Conservation (phyloP, 768 basidiomycete species). For the Punctularia strigosozonata region DNA sequence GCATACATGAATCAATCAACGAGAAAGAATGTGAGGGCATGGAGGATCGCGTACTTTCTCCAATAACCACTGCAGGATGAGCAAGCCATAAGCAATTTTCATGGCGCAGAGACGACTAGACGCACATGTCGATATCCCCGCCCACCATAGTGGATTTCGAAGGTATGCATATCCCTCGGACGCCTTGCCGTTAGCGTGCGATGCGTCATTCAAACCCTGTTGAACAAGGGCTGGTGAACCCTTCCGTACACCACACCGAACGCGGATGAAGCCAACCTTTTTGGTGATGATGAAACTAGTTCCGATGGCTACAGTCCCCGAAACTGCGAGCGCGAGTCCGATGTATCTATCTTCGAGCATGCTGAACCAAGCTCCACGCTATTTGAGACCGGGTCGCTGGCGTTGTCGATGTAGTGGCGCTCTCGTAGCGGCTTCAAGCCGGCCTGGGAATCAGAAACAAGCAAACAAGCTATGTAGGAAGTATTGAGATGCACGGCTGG, state of each 20-base stretch:
- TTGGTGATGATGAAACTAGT: constrained; percentile 98
- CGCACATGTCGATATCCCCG: constrained; percentile 85
- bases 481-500: no score
- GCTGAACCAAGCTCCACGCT: no score
- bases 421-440: no score
- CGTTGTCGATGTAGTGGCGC: no score
- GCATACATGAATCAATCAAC: background rate
- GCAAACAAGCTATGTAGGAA: no score
- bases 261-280: constrained; percentile 47
- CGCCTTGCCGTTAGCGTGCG: constrained; percentile 41
- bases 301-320: constrained; percentile 79
- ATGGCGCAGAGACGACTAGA: no score
- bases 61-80: constrained; percentile 81
- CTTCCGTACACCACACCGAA: background rate
- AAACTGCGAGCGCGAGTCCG: constrained; percentile 80
- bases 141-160: constrained; percentile 94
- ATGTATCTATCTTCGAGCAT: constrained; percentile 95
- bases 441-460: no score
- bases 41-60: constrained; percentile 53
- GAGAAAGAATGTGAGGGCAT: background rate
- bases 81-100: no score
- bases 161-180: constrained; percentile 83
- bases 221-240: background rate
- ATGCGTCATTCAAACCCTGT: constrained; percentile 86
- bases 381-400: no score